Conservation (phyloP, 352 stramenopile genomes). For the Peronosclerospora sorghi region DNA sequence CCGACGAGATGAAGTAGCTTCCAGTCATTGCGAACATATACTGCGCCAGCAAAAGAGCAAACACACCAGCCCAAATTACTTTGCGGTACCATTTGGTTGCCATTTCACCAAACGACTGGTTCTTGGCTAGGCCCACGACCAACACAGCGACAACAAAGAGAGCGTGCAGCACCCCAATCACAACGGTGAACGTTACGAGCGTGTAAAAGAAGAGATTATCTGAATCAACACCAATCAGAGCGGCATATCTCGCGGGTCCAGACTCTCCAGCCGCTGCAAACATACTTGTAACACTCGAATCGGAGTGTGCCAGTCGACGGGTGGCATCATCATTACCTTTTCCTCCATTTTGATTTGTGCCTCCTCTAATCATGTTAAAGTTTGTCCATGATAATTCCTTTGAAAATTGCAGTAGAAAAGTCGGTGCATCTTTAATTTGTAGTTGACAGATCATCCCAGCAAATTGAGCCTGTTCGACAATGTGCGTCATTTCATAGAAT, state of each 20-base stretch:
- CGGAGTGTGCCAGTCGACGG: slow-evolving; percentile 23
- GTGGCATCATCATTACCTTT: slow-evolving; percentile 1
- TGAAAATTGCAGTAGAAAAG: slow-evolving; percentile 74
- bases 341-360: slow-evolving; percentile 1
- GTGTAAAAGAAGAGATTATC: slow-evolving; percentile 79
- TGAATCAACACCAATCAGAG: slow-evolving; percentile 46
- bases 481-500: slow-evolving; percentile 82
- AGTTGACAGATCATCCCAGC: slow-evolving; percentile 78
- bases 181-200: slow-evolving; percentile 43
- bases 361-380: slow-evolving; percentile 66
- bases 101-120: slow-evolving; percentile 45
- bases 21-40: slow-evolving; percentile 84
- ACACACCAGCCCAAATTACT: slow-evolving; percentile 59
- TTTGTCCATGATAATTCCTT: slow-evolving; percentile 81
- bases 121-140: slow-evolving; percentile 37
- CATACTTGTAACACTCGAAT: slow-evolving; percentile 18
- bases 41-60: slow-evolving; percentile 66
- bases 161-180: slow-evolving; percentile 46
- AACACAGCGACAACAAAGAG: slow-evolving; percentile 53
- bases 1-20: slow-evolving; percentile 55
- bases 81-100: slow-evolving; percentile 67
- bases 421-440: slow-evolving; percentile 52
- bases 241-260: slow-evolving; percentile 56
- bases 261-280: slow-evolving; percentile 30
- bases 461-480: slow-evolving; percentile 80